These are phyloP conservation scores for Aureobasidium sp. DNA, from an alignment of 2,329 filamentous ascomycete species.

Conservation along the genomic window DNA sequence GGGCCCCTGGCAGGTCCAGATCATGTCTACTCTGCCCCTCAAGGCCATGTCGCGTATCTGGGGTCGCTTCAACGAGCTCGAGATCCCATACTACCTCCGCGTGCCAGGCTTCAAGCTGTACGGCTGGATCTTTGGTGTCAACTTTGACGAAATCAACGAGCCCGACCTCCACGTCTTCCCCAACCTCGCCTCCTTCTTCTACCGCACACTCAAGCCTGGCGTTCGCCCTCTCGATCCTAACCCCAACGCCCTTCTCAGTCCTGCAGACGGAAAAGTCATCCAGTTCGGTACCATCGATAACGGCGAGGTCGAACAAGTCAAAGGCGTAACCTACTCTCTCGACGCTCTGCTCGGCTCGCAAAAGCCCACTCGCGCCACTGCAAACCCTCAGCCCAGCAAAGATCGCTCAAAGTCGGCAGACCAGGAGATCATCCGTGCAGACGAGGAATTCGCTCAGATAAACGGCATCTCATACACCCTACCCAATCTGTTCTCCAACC, in stretches of 20 bases:
- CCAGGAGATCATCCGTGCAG: slow-evolving; percentile 63
- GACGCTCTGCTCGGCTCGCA: slow-evolving; percentile 74
- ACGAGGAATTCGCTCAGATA: slow-evolving; percentile 88
- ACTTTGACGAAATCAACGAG: slow-evolving; percentile 79
- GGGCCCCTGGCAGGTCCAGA: slow-evolving; percentile 73
- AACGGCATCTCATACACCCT: slow-evolving; percentile 96
- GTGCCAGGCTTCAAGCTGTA: slow-evolving; percentile 89
- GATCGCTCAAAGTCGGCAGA: slow-evolving; percentile 34
- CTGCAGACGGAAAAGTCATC: slow-evolving; percentile 82
- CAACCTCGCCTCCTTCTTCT: slow-evolving; percentile 95
- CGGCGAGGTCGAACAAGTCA: slow-evolving; percentile 95
- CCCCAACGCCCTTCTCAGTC: slow-evolving; percentile 72
- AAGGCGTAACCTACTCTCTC: slow-evolving; percentile 95
- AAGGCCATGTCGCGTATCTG: slow-evolving; percentile 85
- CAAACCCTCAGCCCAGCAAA: slow-evolving; percentile 28
- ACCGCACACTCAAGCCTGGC: slow-evolving; percentile 86
- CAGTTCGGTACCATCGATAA: slow-evolving; percentile 89
- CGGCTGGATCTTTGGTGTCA: slow-evolving; percentile 84
- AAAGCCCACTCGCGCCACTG: slow-evolving; percentile 42
- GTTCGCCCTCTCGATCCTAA: slow-evolving; percentile 77
- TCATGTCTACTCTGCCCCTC: slow-evolving; percentile 87
- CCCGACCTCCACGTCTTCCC: slow-evolving; percentile 82
- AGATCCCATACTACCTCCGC: slow-evolving; percentile 79
- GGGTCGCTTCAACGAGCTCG: slow-evolving; percentile 86
- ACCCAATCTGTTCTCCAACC: slow-evolving; percentile 77